Percentiles rank a stretch among this genome's conserved stretches.
These are phyloP conservation scores for Globisporangium spiculum DNA, from an alignment of 352 stramenopile species.

Conservation along the genomic window DNA sequence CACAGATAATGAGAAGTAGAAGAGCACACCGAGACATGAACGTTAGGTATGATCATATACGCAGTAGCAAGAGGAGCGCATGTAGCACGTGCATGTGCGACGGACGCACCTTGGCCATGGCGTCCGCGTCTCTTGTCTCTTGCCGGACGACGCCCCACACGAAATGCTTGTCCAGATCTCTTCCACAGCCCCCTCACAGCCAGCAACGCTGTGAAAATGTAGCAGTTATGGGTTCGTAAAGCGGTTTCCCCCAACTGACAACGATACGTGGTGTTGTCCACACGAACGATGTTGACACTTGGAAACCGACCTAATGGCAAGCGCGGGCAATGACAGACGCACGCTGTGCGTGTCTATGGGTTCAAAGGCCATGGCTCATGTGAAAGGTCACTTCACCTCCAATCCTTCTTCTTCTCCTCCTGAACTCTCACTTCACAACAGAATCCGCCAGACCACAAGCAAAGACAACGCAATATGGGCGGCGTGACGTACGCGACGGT, in stretches of 20 bases:
- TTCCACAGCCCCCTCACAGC: neutral
- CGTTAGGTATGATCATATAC: neutral
- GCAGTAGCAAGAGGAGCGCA: neutral
- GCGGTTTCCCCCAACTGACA: neutral
- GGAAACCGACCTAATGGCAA: too few relatives aligned
- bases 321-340: too few relatives aligned
- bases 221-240: neutral
- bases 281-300: neutral
- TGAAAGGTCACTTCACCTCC: neutral
- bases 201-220: neutral
- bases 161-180: slow-evolving; percentile 5
- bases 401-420: neutral
- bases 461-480: neutral
- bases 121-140: neutral
- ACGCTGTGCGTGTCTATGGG: too few relatives aligned
- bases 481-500: slow-evolving; percentile 19
- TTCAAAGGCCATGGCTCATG: neutral
- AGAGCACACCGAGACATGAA: neutral
- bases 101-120: slow-evolving; percentile 6
- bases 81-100: neutral
- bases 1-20: neutral
- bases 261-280: neutral
- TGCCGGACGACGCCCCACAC: neutral
- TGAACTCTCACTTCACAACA: neutral
- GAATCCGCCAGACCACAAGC: neutral